phyloP scores from a whole-genome alignment of 805 yeast species.

The Cyberlindnera galapagoensis region DNA sequence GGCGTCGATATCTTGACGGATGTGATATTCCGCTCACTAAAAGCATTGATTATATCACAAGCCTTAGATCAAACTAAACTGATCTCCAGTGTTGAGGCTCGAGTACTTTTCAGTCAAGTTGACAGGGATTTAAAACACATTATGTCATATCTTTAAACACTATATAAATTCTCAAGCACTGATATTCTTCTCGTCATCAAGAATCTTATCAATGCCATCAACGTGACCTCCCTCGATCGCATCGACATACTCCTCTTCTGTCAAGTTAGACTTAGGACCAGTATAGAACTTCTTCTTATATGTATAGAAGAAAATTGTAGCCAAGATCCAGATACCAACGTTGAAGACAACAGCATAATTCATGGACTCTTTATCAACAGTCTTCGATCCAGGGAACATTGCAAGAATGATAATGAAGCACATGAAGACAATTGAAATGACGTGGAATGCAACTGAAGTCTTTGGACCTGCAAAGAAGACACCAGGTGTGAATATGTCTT shows the following conservation, averaged over 20 bases:
- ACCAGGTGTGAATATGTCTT: constrained; percentile 55
- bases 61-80: no score
- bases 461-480: constrained; percentile 54
- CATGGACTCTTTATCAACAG: constrained; percentile 42
- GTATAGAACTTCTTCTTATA: constrained; percentile 48
- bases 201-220: no score
- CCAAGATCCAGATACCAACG: constrained; percentile 55
- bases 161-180: no score
- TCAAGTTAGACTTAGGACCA: constrained; percentile 43
- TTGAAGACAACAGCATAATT: constrained; percentile 67
- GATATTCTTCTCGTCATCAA: no score
- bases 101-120: no score
- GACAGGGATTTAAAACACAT: no score
- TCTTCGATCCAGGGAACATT: constrained; percentile 50
- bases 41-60: no score
- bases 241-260: constrained; percentile 30
- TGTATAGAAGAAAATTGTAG: constrained; percentile 43
- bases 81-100: no score
- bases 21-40: no score
- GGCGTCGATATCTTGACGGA: no score
- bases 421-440: constrained; percentile 44
- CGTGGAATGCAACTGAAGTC: constrained; percentile 38
- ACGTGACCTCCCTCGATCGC: constrained; percentile 3
- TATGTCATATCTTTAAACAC: no score
- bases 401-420: constrained; percentile 46